Evolutionary conservation across 2,329 filamentous ascomycete genomes (phyloP).

Genomic region (Periglandula ipomoeae): DNA sequence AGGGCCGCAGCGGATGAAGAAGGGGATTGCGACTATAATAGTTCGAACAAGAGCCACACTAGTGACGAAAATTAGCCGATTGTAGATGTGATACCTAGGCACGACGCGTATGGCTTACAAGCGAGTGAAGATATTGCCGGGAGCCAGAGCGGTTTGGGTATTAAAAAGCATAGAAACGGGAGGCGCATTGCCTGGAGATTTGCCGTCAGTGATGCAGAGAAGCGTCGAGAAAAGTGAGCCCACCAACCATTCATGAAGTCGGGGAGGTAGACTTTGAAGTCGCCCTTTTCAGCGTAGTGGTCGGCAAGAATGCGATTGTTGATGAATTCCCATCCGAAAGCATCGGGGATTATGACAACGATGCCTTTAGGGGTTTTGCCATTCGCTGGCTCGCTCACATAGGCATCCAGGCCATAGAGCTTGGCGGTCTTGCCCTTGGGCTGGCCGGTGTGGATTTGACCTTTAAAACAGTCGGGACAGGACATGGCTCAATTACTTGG

Average conservation of each 20-base stretch:
- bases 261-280: constrained; percentile 42
- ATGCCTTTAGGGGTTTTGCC: constrained; percentile 30
- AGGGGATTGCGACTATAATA: constrained; percentile 21
- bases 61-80: background rate
- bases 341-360: constrained; percentile 45
- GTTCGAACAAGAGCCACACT: constrained; percentile 19
- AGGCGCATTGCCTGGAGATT: background rate
- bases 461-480: constrained; percentile 36
- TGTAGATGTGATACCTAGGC: background rate
- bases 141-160: constrained; percentile 16
- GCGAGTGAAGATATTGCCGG: constrained; percentile 17
- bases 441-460: constrained; percentile 32
- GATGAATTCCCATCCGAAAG: constrained; percentile 44
- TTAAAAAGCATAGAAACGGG: constrained; percentile 16
- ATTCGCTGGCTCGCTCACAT: constrained; percentile 30
- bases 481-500: constrained; percentile 25
- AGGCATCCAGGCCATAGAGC: constrained; percentile 39
- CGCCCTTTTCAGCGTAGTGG: constrained; percentile 39
- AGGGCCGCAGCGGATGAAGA: constrained; percentile 21
- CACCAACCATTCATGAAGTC: constrained; percentile 40
- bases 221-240: background rate
- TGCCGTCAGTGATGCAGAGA: background rate
- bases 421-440: constrained; percentile 35
- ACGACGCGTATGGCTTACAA: constrained; percentile 18
- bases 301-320: constrained; percentile 46